A percentile compares a stretch with the other conserved stretches of the same genome.
phyloP scores from a whole-genome alignment of 352 stramenopile genomes.

The Peronospora farinosa region DNA sequence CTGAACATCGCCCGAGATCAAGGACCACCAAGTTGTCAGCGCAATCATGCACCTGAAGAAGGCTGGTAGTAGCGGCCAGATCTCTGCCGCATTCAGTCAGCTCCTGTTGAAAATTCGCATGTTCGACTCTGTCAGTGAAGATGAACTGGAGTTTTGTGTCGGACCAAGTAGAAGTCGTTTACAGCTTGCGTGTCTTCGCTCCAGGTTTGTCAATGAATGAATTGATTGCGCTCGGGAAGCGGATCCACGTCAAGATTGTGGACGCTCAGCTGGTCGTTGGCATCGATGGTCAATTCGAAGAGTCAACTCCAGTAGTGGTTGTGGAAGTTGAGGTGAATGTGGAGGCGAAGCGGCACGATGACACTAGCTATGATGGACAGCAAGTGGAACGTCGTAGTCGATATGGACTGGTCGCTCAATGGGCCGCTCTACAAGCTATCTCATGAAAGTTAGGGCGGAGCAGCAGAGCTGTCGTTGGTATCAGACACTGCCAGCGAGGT shows the following conservation, averaged over 20 bases:
- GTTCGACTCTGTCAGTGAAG: slow-evolving; percentile 22
- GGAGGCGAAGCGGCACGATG: slow-evolving; percentile 24
- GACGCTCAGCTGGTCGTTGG: slow-evolving; percentile 48
- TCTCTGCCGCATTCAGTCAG: slow-evolving; percentile 27
- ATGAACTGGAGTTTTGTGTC: slow-evolving; percentile 38
- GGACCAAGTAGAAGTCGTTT: slow-evolving; percentile 27
- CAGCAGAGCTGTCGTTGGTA: slow-evolving; percentile 24
- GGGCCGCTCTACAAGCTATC: slow-evolving; percentile 50
- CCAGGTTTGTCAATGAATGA: slow-evolving; percentile 22
- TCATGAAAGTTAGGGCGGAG: slow-evolving; percentile 26
- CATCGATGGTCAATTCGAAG: slow-evolving; percentile 50
- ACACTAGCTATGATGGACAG: slow-evolving; percentile 34
- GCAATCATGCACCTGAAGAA: slow-evolving; percentile 70
- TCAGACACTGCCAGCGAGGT: slow-evolving; percentile 53
- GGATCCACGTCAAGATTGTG: slow-evolving; percentile 32
- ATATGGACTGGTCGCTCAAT: slow-evolving; percentile 63
- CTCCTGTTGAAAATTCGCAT: slow-evolving; percentile 1
- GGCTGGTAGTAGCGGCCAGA: slow-evolving; percentile 25
- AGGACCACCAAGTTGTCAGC: slow-evolving; percentile 68
- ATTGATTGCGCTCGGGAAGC: slow-evolving; percentile 41
- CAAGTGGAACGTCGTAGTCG: slow-evolving; percentile 47
- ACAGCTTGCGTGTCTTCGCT: slow-evolving; percentile 35
- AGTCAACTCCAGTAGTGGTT: slow-evolving; percentile 33
- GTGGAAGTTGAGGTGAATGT: slow-evolving; percentile 50
- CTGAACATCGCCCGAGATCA: slow-evolving; percentile 49